Conservation (phyloP, 2,329 filamentous ascomycete species). For the Penicillium corylophilum region DNA sequence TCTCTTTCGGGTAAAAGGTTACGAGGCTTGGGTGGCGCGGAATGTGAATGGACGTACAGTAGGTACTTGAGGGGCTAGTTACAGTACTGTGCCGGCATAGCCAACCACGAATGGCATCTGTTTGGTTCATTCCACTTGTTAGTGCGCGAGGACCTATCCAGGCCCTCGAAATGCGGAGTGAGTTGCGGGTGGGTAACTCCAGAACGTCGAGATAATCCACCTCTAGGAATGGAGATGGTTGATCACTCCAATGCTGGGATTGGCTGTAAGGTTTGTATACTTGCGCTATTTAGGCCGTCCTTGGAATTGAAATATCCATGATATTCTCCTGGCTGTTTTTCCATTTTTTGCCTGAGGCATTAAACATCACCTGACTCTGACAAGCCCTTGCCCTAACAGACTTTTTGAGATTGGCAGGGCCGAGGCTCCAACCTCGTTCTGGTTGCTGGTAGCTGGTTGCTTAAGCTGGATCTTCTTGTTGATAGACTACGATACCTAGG, state of each 20-base stretch:
- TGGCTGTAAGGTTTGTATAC: neutral
- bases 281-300: neutral
- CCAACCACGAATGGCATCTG: neutral
- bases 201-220: slow-evolving; percentile 5
- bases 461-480: neutral
- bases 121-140: neutral
- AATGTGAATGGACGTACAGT: neutral
- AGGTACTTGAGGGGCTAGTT: no score
- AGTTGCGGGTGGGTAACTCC: slow-evolving; percentile 10
- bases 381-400: slow-evolving; percentile 17
- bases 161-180: slow-evolving; percentile 17
- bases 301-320: neutral
- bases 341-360: neutral
- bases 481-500: neutral
- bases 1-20: neutral
- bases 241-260: neutral
- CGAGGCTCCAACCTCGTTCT: slow-evolving; percentile 15
- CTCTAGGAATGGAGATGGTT: neutral
- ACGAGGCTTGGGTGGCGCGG: neutral
- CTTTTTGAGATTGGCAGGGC: slow-evolving; percentile 10
- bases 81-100: neutral
- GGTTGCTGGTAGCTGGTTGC: neutral
- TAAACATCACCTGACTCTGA: slow-evolving; percentile 5
- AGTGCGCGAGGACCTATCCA: slow-evolving; percentile 3
- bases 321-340: neutral